Evolutionary conservation across 2,329 filamentous ascomycete genomes (phyloP).

Genomic region (Neoscytalidium dimidiatum): DNA sequence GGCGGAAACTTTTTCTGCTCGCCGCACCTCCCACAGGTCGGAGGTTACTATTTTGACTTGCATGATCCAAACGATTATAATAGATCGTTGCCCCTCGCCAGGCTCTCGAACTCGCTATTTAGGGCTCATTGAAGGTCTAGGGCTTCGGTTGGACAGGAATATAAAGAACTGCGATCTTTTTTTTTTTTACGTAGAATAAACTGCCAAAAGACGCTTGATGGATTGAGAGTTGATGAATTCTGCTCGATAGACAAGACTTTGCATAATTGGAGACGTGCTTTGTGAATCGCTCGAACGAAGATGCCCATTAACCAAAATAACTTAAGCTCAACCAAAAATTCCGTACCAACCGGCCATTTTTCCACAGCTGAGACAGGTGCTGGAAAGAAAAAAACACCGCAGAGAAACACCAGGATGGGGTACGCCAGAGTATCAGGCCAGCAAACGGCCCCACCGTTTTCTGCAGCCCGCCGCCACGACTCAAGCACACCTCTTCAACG

Average conservation of each 20-base stretch:
- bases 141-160: slow-evolving; percentile 7
- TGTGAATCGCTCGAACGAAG: too few species aligned
- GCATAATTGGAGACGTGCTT: too few species aligned
- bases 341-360: too few species aligned
- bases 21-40: neutral
- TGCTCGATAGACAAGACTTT: neutral
- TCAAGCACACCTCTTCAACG: too few species aligned
- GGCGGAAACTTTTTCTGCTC: neutral
- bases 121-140: neutral
- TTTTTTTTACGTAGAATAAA: slow-evolving; percentile 10
- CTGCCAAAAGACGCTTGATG: neutral
- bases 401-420: too few species aligned
- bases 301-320: too few species aligned
- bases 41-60: neutral
- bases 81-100: neutral
- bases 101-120: neutral
- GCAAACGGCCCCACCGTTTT: too few species aligned
- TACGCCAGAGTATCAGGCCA: too few species aligned
- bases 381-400: too few species aligned
- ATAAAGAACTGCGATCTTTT: slow-evolving; percentile 7
- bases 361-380: too few species aligned
- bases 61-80: slow-evolving; percentile 12
- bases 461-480: too few species aligned
- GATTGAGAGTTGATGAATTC: neutral
- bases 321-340: too few species aligned